Percentiles rank a stretch among this genome's conserved stretches.
Evolutionary conservation across 2,329 filamentous ascomycete genomes (phyloP).

Genomic region (Pseudogymnoascus sp.): DNA sequence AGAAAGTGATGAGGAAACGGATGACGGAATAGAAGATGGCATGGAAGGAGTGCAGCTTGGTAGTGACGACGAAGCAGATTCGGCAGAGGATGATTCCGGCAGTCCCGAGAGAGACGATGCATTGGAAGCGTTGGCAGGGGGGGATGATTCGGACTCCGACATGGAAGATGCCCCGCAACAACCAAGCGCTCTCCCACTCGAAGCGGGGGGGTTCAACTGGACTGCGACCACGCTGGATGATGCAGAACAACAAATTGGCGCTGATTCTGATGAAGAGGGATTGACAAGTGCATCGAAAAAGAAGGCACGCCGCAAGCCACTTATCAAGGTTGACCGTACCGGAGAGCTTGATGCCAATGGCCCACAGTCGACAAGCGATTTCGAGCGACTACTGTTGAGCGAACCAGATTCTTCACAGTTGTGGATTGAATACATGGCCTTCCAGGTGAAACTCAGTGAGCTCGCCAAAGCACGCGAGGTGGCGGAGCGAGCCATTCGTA

Average conservation of each 20-base stretch:
- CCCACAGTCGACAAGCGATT: constrained; percentile 84
- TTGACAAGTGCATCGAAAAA: constrained; percentile 46
- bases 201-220: constrained; percentile 81
- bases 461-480: constrained; percentile 81
- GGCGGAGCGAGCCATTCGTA: constrained; percentile 81
- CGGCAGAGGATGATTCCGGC: constrained; percentile 37
- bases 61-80: constrained; percentile 19
- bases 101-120: constrained; percentile 15
- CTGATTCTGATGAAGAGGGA: constrained; percentile 40
- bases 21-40: constrained; percentile 41
- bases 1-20: constrained; percentile 40
- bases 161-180: constrained; percentile 28
- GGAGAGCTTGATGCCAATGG: constrained; percentile 86
- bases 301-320: constrained; percentile 68
- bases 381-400: constrained; percentile 84
- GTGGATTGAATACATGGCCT: constrained; percentile 99
- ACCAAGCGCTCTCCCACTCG: constrained; percentile 47
- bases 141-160: constrained; percentile 33
- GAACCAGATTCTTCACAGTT: constrained; percentile 88
- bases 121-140: constrained; percentile 14
- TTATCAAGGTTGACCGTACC: constrained; percentile 79
- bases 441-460: constrained; percentile 89
- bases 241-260: constrained; percentile 31
- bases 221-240: constrained; percentile 60
- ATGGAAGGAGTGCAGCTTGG: constrained; percentile 36